phyloP scores from a whole-genome alignment of 140 eudicot species.

The Cichorium intybus region DNA sequence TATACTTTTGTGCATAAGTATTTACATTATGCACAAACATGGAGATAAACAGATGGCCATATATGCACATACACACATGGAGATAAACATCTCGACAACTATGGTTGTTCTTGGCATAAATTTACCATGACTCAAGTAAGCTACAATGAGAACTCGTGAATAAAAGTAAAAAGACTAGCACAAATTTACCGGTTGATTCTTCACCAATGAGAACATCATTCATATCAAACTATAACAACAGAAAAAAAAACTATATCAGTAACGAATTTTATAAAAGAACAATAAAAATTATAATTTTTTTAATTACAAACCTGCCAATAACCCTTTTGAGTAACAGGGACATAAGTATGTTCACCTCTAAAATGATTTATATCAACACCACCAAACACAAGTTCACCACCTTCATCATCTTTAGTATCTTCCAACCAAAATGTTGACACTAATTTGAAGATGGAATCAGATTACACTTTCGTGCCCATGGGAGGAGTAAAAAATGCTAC shows the following conservation, averaged over 20 bases:
- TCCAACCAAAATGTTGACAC: too few species aligned
- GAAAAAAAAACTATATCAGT: conserved; percentile 21
- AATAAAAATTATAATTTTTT: neutral
- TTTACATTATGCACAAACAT: too few species aligned
- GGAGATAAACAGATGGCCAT: too few species aligned
- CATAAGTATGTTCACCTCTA: conserved; percentile 79
- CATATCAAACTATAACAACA: conserved; percentile 79
- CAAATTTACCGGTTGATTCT: conserved; percentile 66
- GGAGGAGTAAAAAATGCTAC: too few species aligned
- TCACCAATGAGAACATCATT: conserved; percentile 80
- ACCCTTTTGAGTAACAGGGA: conserved; percentile 84
- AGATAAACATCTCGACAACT: too few species aligned
- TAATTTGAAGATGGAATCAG: too few species aligned
- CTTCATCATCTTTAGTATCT: conserved; percentile 54
- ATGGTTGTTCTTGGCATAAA: too few species aligned
- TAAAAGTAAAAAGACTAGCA: neutral
- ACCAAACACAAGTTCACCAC: conserved; percentile 91
- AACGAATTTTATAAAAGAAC: neutral
- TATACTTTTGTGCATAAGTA: too few species aligned
- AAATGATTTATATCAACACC: conserved; percentile 83
- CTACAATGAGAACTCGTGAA: too few species aligned
- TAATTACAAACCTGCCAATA: conserved; percentile 91
- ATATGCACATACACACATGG: too few species aligned
- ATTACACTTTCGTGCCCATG: too few species aligned
- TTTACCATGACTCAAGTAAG: too few species aligned